Base-by-base conservation (phyloP, 2,329 filamentous ascomycete species). In the Monascus ruber region DNA sequence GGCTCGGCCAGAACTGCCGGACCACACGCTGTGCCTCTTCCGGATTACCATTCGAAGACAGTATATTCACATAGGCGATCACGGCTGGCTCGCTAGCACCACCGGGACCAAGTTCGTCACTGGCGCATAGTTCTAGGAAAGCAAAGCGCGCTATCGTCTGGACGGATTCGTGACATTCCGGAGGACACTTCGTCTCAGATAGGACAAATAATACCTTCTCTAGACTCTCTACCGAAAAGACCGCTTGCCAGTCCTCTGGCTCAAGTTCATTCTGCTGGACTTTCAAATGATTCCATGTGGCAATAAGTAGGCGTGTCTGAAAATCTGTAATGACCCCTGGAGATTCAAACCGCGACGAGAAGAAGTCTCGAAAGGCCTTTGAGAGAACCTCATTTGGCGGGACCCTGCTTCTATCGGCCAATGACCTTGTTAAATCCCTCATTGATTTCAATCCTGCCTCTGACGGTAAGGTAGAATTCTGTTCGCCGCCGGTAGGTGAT, bases 401-500 rank as follows among this genome's bases (percentile, higher is more conserved):
- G 6, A 77, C 73, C 28, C 85, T 75, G 29, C 79, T 68, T 37
- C 74, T 71, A 40, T 83, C 73, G 37, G 74, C 70, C 48, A 80
- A 65, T 43, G 77, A 74, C 48, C 76, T 75, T 38, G 74, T 68
- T 58, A 85, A 74, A 42, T 83, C 74, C 51, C 83, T 73, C 65
- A 94, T 76, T 10, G 73, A 74, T 47, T 78, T 76, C 52, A 87
- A 75, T 38, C 86, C 87, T 0, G 52, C 51, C 36, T 63, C 60
- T 2, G 59, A 58, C 77, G 82, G 52, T 79, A 83, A 43, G 79
- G 66, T 50, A 79, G 47, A 34, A 7, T 51, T 72, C 37, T 79
- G 62, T 41, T 73, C 66, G 42, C 76, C 70, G 11, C 77, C 72
- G 3, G 76, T 65, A 50, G 47, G 42, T 24, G 43, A 35, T 34